Evolutionary conservation across 2,329 filamentous ascomycete species (phyloP), one percentile per base, ranked within the genome.

Genomic region (Paracoccidioides lutzii): DNA sequence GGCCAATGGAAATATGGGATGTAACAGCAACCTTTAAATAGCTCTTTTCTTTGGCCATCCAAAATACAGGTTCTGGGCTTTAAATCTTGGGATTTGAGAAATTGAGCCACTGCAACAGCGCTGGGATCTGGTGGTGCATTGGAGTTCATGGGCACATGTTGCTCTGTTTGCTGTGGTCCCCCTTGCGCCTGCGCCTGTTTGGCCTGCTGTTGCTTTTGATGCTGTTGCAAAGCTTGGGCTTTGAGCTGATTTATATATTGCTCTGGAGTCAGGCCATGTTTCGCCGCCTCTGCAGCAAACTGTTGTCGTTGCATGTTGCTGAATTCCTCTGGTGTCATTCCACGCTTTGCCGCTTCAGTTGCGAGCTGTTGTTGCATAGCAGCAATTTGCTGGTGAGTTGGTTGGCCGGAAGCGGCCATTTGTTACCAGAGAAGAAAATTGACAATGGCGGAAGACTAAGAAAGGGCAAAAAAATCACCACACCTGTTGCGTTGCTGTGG

Each of bases 11-110:
- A n/a, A 28, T 52, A n/a, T 40, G 12, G 30, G 30, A 15, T 8
- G 14, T 14, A 53, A 49, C 52, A 53, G 15, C 54, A 48, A 91
- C 89, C 90, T 79, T 85, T 87, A 73, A 98, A 97, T 88, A 98
- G 94, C 62, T 98, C 91, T 75, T 95, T 97, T 66, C 93, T 82
- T 78, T 96, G 90, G 65, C 93, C 93, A 62, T 96, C 90, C 61
- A 97, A 81, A 61, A 98, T 94, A 69, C 88, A 91, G 15, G 90
- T 96, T 60, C 93, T 80, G 15, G 81, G 79, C 79, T 98, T 98
- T 61, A 98, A 75, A 58, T 93, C 82, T 73, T 96, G 90, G 57
- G 80, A 72, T 63, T 84, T 83, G 58, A 98, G 75, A 73, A 95
- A 98, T 66, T 88, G 85, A 62, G 93, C 94, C 55, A 98, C 80